Evolutionary conservation across 331 rosid species (phyloP).

Genomic region (Rosa hybrid): DNA sequence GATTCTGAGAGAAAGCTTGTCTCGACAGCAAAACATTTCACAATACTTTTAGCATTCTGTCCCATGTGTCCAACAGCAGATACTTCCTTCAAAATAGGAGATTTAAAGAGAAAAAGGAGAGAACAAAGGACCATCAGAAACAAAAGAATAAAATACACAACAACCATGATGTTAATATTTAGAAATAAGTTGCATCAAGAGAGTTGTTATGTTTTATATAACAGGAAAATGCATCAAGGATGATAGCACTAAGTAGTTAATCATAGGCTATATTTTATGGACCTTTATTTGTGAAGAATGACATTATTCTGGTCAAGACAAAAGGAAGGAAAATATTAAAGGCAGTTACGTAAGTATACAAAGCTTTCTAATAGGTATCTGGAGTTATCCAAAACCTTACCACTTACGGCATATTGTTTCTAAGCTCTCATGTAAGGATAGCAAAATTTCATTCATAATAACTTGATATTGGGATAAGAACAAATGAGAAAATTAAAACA

Average conservation of each 20-base stretch:
- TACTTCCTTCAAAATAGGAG: constrained; percentile 43
- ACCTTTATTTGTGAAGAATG: background rate
- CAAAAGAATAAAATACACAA: constrained; percentile 25
- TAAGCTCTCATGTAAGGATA: background rate
- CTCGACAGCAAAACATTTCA: constrained; percentile 49
- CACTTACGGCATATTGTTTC: background rate
- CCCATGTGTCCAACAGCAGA: constrained; percentile 38
- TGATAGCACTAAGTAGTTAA: background rate
- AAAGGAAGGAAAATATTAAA: background rate
- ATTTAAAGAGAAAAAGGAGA: constrained; percentile 28
- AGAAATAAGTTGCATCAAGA: background rate
- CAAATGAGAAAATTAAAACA: constrained; percentile 2
- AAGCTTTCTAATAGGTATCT: background rate
- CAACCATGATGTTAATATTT: background rate
- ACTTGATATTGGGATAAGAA: background rate
- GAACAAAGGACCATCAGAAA: constrained; percentile 19
- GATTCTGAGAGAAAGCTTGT: constrained; percentile 90
- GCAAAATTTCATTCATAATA: background rate
- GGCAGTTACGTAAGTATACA: background rate
- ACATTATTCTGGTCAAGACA: background rate
- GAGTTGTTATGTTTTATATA: background rate
- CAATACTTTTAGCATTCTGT: constrained; percentile 30
- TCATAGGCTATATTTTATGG: background rate
- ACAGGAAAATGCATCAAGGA: background rate
- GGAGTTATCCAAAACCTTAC: background rate